Evolutionary conservation across 2,329 filamentous ascomycete species (phyloP), one percentile per base, ranked within the genome.

Genomic region (Grosmannia clavigera): DNA sequence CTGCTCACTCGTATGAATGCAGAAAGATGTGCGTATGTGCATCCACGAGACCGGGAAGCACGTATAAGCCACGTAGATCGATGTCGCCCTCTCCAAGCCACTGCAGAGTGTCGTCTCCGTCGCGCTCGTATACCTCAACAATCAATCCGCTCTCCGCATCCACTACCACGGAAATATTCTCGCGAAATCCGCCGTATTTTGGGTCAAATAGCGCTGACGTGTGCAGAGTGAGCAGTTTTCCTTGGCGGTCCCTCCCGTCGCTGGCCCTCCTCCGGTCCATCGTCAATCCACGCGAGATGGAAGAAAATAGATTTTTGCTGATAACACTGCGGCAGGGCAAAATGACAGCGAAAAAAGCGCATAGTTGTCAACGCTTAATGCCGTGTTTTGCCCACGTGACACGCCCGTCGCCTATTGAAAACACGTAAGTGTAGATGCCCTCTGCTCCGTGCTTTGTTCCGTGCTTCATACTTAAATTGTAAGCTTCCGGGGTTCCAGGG

Each of bases 1-100:
- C 63, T 61, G 19, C 65, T 65, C 68, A 76, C 67, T 68, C 68
- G 65, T 79, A 78, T 0, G 75, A 68, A 66, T 82, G 79, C 9
- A 81, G 70, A 64, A 82, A 81, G n/a, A 82, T 74, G 65, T 82
- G 79, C 0, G 79, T 80, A 64, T 82, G 79, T 0, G 78, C 75
- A 65, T 82, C 79, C 4, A 82, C 78, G 5, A 81, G 70, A 11
- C 79, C 79, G 0, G 79, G 79, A 57, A 81, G 70, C 5, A 80
- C 76, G 27, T 75, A 71, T 60, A 76, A 73, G 60, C 77, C 76
- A 11, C 80, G 75, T n/a, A 84, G 75, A 61, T 83, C 78, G 64
- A 84, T 76, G 50, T 79, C 74, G 19, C 68, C 70, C 5, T n/a
- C 68, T 11, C 40, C 14, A 60, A n/a, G 61, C 61, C n/a, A 61